Evolutionary conservation across 192 early-diverging fungal genomes (phyloP).

Genomic region (Coemansia sp.): DNA sequence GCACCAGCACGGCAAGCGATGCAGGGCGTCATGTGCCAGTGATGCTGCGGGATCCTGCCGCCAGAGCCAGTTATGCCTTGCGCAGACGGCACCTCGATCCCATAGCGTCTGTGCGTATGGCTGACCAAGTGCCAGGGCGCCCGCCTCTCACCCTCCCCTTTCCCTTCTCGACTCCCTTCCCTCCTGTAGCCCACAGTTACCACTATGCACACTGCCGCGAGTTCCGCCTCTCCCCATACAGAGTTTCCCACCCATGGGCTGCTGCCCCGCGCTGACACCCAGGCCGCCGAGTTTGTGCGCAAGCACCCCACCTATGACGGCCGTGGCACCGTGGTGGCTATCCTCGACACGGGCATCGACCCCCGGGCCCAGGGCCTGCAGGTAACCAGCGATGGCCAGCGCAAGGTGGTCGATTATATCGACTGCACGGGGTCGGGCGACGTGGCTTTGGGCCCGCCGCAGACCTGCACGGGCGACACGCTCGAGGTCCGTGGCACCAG

Average conservation of each 20-base stretch:
- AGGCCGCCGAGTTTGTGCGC: constrained; percentile 73
- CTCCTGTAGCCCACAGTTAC: too few relatives aligned
- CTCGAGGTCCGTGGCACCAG: constrained; percentile 60
- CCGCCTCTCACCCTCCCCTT: too few relatives aligned
- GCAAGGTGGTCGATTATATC: constrained; percentile 86
- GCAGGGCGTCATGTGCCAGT: too few relatives aligned
- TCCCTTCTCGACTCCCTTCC: too few relatives aligned
- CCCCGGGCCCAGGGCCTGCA: constrained; percentile 84
- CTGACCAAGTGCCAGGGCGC: too few relatives aligned
- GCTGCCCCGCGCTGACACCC: constrained; percentile 71
- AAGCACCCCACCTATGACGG: constrained; percentile 83
- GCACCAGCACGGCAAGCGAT: too few relatives aligned
- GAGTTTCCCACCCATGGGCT: constrained; percentile 59
- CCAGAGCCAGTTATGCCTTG: too few relatives aligned
- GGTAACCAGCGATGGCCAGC: constrained; percentile 79
- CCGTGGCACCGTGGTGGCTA: constrained; percentile 79
- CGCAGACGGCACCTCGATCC: too few relatives aligned
- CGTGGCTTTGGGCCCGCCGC: constrained; percentile 52
- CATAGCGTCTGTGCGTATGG: too few relatives aligned
- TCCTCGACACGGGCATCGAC: constrained; percentile 94
- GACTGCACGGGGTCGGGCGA: constrained; percentile 92
- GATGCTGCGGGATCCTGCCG: too few relatives aligned
- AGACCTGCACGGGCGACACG: constrained; percentile 43
- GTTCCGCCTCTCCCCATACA: too few relatives aligned
- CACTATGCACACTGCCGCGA: too few relatives aligned